Base-by-base conservation (phyloP, 345 rosid species). In the Excoecaria agallocha region DNA sequence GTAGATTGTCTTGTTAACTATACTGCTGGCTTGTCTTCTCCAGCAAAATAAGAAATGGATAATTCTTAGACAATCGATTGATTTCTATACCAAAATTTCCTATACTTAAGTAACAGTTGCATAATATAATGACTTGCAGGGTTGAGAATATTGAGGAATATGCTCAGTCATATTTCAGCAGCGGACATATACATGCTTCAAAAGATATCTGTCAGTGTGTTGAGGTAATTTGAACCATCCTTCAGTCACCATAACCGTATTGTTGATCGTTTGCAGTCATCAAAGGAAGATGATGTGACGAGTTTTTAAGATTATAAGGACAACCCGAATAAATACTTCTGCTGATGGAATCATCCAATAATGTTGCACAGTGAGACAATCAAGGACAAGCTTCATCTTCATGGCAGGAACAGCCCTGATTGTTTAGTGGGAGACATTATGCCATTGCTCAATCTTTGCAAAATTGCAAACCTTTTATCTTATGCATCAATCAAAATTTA, bases 141-240 rank as follows among this genome's bases (percentile, higher is more conserved):
- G 76, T 89, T 65, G 94, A 86, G 77, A 83, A 86, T 24, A 93
- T 93, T 12, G 93, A 96, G 75, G 93, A 90, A 77, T 83, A 88
- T 78, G 93, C 99, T 69, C 90, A 88, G 66, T 86, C 85, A 12
- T 90, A 95, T 83, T 88, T 91, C 81, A 85, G 89, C 73, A 76
- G 82, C 0, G 97, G 97, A 8, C 77, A 89, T 45, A 88, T 93
- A 70, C 91, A 90, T 60, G 85, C 90, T 78, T 91, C 97, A 51
- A n/a, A 72, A n/a, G 76, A 81, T 41, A 56, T 80, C 52, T 58
- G 35, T 20, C 49, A 66, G 46, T 68, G 68, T 66, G 52, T 37
- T 35, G 52, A 9, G 74, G 79, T 80, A 71, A 79, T 15, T 30
- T 37, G n/a, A 62, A 62, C 1, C 22, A 58, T 25, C 30, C 39